phyloP scores from a whole-genome alignment of 495 filamentous ascomycete species.

The Penicillium longicatenatum region DNA sequence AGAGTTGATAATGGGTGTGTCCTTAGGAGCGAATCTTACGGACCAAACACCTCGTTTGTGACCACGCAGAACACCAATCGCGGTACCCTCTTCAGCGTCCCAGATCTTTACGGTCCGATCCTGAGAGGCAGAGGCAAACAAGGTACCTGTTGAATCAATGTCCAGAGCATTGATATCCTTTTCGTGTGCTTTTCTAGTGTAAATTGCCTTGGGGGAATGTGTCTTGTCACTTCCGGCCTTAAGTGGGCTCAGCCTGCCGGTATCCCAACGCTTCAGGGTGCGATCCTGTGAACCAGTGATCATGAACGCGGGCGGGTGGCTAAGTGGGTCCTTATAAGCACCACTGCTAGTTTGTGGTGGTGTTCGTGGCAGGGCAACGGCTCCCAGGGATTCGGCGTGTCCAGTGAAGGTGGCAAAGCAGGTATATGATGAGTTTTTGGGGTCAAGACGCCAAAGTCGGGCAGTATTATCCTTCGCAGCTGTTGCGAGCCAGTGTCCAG shows the following conservation, averaged over 20 bases:
- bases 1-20: slow-evolving; percentile 71
- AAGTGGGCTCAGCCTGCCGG: slow-evolving; percentile 49
- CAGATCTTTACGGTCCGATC: slow-evolving; percentile 97
- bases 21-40: slow-evolving; percentile 79
- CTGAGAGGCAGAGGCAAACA: slow-evolving; percentile 95
- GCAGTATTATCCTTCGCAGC: slow-evolving; percentile 97
- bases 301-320: slow-evolving; percentile 79
- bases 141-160: slow-evolving; percentile 62
- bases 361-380: slow-evolving; percentile 75
- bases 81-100: slow-evolving; percentile 84
- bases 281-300: slow-evolving; percentile 92
- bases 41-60: slow-evolving; percentile 96
- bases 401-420: slow-evolving; percentile 83
- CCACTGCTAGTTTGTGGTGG: slow-evolving; percentile 64
- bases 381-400: slow-evolving; percentile 94
- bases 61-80: slow-evolving; percentile 83
- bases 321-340: slow-evolving; percentile 65
- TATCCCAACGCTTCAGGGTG: slow-evolving; percentile 90
- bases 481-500: slow-evolving; percentile 93
- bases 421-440: slow-evolving; percentile 67
- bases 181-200: slow-evolving; percentile 92
- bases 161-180: slow-evolving; percentile 98
- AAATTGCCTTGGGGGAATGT: slow-evolving; percentile 57
- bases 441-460: slow-evolving; percentile 87
- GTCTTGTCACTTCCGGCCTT: slow-evolving; percentile 33